Evolutionary conservation across 2,329 filamentous ascomycete species (phyloP).

Genomic region (Fusarium concolor): DNA sequence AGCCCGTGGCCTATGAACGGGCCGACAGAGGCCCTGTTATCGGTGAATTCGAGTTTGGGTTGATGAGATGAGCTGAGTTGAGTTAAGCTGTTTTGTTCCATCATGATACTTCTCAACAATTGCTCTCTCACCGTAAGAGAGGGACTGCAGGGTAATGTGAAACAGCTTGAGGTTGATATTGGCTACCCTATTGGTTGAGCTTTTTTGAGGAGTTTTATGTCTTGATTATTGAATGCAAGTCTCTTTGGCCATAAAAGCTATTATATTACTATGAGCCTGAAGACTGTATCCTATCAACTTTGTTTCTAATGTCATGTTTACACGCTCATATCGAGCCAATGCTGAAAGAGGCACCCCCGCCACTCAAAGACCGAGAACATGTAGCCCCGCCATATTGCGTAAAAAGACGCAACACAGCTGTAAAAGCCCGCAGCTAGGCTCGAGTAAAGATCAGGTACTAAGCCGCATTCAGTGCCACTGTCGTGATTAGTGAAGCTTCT

Average conservation of each 20-base stretch:
- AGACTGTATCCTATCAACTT: background rate
- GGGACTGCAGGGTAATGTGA: constrained; percentile 19
- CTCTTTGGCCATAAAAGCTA: too few species aligned
- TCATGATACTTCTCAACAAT: constrained; percentile 34
- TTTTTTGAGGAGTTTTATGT: background rate
- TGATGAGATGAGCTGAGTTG: background rate
- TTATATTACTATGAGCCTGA: background rate
- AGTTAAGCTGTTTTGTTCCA: constrained; percentile 13
- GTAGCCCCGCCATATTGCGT: constrained; percentile 44
- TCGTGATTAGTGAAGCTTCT: constrained; percentile 36
- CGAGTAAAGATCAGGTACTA: constrained; percentile 39
- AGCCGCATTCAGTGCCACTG: constrained; percentile 30
- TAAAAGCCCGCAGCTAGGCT: constrained; percentile 39
- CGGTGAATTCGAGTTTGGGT: constrained; percentile 8
- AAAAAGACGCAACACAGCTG: constrained; percentile 48
- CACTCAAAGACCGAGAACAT: constrained; percentile 21
- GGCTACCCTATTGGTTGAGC: constrained; percentile 2
- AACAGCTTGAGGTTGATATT: background rate
- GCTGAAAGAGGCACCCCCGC: constrained; percentile 19
- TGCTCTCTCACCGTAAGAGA: constrained; percentile 23
- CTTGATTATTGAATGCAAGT: background rate
- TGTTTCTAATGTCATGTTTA: constrained; percentile 8
- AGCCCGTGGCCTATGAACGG: constrained; percentile 41
- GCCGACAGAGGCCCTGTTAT: constrained; percentile 39
- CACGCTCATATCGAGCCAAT: constrained; percentile 19